These are phyloP conservation scores for Macrocybe gigantea DNA, from an alignment of 768 basidiomycete species.

Conservation along the genomic window DNA sequence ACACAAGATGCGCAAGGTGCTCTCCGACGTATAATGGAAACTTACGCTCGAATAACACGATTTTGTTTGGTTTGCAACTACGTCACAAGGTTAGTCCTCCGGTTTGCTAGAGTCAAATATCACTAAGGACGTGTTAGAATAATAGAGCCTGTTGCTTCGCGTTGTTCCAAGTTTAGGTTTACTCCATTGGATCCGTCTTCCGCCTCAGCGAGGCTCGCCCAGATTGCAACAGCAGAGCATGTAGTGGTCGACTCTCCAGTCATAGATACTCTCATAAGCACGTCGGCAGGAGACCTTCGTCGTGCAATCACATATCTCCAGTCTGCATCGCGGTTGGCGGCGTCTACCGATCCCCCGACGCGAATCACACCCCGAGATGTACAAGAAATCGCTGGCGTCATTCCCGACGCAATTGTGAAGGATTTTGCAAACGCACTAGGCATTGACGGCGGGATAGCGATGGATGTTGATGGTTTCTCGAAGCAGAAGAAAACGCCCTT, in stretches of 20 bases:
- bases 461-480: conserved; percentile 45
- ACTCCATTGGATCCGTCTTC: conserved; percentile 82
- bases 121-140: conserved; percentile 49
- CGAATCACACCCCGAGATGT: conserved; percentile 75
- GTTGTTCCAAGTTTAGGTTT: conserved; percentile 98
- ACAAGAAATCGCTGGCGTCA: conserved; percentile 96
- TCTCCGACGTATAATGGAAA: conserved; percentile 98
- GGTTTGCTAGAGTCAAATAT: background rate
- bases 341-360: conserved; percentile 65
- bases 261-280: conserved; percentile 65
- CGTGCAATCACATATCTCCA: conserved; percentile 98
- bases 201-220: conserved; percentile 64
- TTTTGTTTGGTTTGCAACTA: conserved; percentile 99
- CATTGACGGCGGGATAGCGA: conserved; percentile 50
- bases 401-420: conserved; percentile 69
- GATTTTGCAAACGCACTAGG: conserved; percentile 69
- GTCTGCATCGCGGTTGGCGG: conserved; percentile 85
- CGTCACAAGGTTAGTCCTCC: conserved; percentile 74
- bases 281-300: conserved; percentile 89
- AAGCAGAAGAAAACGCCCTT: conserved; percentile 38
- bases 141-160: conserved; percentile 96
- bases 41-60: conserved; percentile 92
- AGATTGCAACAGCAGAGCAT: conserved; percentile 76
- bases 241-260: conserved; percentile 54
- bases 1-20: conserved; percentile 99